Conservation (phyloP, 2,329 filamentous ascomycete species). For the Aspergillaceae sp. region DNA sequence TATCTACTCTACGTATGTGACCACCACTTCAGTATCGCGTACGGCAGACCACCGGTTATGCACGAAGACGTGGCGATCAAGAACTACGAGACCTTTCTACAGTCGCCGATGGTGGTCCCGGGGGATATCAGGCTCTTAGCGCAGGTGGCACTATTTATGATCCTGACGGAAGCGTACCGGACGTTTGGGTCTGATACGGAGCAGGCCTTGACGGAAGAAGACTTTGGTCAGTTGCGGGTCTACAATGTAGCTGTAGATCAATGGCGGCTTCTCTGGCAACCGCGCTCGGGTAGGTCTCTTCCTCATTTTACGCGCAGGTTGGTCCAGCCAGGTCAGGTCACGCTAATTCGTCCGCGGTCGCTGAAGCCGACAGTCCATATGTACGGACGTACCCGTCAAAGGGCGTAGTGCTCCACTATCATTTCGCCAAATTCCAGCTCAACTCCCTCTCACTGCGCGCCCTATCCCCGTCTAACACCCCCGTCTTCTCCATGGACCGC, state of each 20-base stretch:
- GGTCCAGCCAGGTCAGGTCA: not conserved
- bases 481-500: conserved; percentile 36
- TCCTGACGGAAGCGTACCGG: conserved; percentile 48
- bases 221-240: conserved; percentile 42
- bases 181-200: conserved; percentile 52
- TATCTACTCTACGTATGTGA: conserved; percentile 58
- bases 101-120: conserved; percentile 43
- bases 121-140: conserved; percentile 50
- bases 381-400: conserved; percentile 44
- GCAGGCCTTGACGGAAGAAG: conserved; percentile 43
- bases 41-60: conserved; percentile 51
- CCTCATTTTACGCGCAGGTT: not conserved
- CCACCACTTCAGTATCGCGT: conserved; percentile 56
- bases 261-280: conserved; percentile 45
- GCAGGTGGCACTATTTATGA: conserved; percentile 51
- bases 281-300: conserved; percentile 31
- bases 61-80: conserved; percentile 51
- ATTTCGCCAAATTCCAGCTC: conserved; percentile 47
- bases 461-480: conserved; percentile 36
- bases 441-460: conserved; percentile 37
- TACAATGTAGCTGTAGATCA: conserved; percentile 44
- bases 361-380: conserved; percentile 35
- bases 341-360: too few species aligned
- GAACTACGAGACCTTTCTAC: conserved; percentile 50
- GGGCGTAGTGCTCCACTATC: conserved; percentile 45